phyloP scores from a whole-genome alignment of 2,329 filamentous ascomycete genomes.

The Pyricularia grisea region DNA sequence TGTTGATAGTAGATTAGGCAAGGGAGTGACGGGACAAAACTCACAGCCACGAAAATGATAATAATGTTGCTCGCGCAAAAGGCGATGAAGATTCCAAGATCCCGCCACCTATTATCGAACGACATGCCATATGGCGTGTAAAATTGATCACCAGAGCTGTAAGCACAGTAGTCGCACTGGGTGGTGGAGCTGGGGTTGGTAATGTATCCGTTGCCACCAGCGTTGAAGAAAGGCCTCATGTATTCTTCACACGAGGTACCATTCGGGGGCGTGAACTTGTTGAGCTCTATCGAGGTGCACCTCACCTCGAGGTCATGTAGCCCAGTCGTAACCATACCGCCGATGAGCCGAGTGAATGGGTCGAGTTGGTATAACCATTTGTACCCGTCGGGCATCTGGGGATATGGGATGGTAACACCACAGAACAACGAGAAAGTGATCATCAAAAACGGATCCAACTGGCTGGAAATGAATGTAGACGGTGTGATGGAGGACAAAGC shows the following conservation, averaged over 20 bases:
- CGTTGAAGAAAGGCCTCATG: conserved; percentile 60
- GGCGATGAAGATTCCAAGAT: conserved; percentile 67
- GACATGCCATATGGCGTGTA: conserved; percentile 57
- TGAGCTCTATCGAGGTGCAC: conserved; percentile 55
- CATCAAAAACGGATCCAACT: conserved; percentile 75
- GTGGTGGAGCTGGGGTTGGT: conserved; percentile 50
- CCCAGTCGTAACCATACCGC: conserved; percentile 71
- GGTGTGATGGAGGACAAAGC: conserved; percentile 70
- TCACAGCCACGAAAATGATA: conserved; percentile 43
- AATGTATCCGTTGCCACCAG: conserved; percentile 64
- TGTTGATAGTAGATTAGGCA: neutral
- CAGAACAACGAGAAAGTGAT: conserved; percentile 81
- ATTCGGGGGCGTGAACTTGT: conserved; percentile 55
- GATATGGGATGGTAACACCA: conserved; percentile 71
- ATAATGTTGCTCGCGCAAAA: conserved; percentile 73
- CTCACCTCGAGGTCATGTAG: conserved; percentile 55
- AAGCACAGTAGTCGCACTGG: conserved; percentile 74
- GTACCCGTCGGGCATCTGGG: conserved; percentile 73
- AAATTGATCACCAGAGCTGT: conserved; percentile 71
- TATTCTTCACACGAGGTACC: conserved; percentile 66
- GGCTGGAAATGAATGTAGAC: conserved; percentile 65
- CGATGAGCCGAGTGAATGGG: conserved; percentile 73
- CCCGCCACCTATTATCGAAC: conserved; percentile 67
- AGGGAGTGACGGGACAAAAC: conserved; percentile 16
- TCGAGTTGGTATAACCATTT: conserved; percentile 77